phyloP scores from a whole-genome alignment of 2,329 filamentous ascomycete genomes.

The Pseudocercospora musae region DNA sequence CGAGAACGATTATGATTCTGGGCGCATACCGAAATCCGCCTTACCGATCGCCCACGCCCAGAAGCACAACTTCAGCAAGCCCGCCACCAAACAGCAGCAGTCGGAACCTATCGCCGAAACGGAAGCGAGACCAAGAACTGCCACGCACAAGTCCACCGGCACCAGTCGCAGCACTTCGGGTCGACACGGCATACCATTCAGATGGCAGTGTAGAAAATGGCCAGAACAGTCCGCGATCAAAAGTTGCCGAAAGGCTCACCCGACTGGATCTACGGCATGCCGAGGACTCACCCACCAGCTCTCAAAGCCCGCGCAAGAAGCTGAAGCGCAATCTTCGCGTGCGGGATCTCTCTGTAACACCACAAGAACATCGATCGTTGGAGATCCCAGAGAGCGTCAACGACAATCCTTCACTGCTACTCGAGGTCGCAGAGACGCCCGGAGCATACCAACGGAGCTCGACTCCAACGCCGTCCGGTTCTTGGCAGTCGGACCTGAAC shows the following conservation, averaged over 20 bases:
- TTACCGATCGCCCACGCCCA: constrained; percentile 24
- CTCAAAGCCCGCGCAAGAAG: constrained; percentile 23
- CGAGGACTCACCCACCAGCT: constrained; percentile 5
- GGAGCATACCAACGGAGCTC: neutral
- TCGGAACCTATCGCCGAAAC: constrained; percentile 21
- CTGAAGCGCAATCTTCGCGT: constrained; percentile 15
- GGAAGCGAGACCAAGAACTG: constrained; percentile 18
- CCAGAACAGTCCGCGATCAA: constrained; percentile 30
- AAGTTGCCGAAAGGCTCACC: constrained; percentile 29
- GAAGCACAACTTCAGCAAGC: constrained; percentile 12
- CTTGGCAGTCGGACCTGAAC: neutral
- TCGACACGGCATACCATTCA: constrained; percentile 10
- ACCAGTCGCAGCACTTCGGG: constrained; percentile 1
- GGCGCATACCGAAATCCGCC: constrained; percentile 25
- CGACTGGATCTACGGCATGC: constrained; percentile 20
- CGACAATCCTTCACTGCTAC: constrained; percentile 5
- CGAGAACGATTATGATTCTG: constrained; percentile 14
- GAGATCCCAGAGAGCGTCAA: constrained; percentile 14
- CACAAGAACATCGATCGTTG: neutral
- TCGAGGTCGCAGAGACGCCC: constrained; percentile 1
- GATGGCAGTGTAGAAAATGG: constrained; percentile 9
- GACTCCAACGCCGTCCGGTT: constrained; percentile 2
- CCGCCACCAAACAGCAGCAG: constrained; percentile 16
- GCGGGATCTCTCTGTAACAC: constrained; percentile 2
- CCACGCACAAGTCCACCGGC: neutral